Base-by-base conservation (phyloP, 1,284 basidiomycete genomes). In the Bjerkandera adusta region DNA sequence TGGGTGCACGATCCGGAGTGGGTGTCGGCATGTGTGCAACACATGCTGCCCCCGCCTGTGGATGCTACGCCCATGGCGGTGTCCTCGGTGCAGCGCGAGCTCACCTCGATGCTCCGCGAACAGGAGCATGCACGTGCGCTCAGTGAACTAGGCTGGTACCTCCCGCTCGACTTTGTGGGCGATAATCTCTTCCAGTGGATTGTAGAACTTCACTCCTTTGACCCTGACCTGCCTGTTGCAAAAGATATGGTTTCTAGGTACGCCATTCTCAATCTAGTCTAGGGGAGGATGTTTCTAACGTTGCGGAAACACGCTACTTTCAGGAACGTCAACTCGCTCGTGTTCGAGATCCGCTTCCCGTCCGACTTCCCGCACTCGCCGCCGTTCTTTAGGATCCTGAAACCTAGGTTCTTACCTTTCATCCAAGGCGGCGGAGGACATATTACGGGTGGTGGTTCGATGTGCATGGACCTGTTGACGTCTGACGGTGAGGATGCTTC, bases 121-220 rank as follows among this genome's bases (percentile, higher is more conserved):
- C 81, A 83, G 59, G 69, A 74, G 2, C 56, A 49, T 12, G 72
- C 76, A 8, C 60, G 57, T 34, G 73, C 70, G 40, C 57, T 77
- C 47, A 69, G 66, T 43, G 75, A 77, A 39, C 65, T 84, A 5
- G 82, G 81, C 7, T 84, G 81, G 81, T 81, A 79, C 55, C 69
- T 84, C 62, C 73, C 81, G 3, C 71, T 68, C 21, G 75, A 80
- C 13, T 63, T 78, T 34, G 74, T 82, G 22, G 74, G 73, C 6
- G 77, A 83, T 56, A 84, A 84, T 54, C 63, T 83, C 13, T 83
- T 81, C 63, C 81, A 81, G 55, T 84, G 81, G 81, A 76, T 83
- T 48, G 73, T 83, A 5, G 81, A 83, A 60, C 62, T 84, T 66
- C 80, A 83, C 61, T 83, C 80, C 8, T 78, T 84, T 51, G 80